Evolutionary conservation across 805 yeast species (phyloP), one percentile per base, ranked within the genome.

Genomic region (Pichia cabralensis): DNA sequence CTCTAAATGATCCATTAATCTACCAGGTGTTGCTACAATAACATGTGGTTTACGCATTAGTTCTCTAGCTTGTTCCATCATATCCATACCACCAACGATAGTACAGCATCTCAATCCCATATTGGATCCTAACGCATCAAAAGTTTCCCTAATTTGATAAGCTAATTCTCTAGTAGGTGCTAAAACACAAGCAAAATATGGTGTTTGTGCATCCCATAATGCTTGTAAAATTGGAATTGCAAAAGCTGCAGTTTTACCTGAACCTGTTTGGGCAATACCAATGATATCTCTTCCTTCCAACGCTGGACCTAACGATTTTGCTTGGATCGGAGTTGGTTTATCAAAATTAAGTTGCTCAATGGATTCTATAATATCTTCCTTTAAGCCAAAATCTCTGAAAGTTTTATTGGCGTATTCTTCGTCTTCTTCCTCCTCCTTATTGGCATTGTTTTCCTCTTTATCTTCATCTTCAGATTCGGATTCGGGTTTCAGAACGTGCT

Each of bases 201-300:
- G 88, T 3, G 80, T 67, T 50, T 89, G 95, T 19, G 79, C 86
- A 36, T 84, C 76, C 85, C 95, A 88, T 31, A 92, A 65, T 1
- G 84, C 77, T 56, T 92, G 96, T 22, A 92, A 66, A 29, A 92
- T 84, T 1, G 98, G 98, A 33, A 92, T 75, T 8, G 97, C 96
- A 66, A 92, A 92, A 0, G 98, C 98, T 0, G 97, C 98, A 0
- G 98, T 92, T 58, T 89, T 89, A 44, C 98, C 98, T 4, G 96
- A 84, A 29, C 98, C 98, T 0, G 98, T 89, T 52, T 89, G 96
- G 0, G 98, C 98, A 42, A 89, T 69, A 11, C 98, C 98, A 51
- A 89, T 86, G 30, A 89, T 79, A 60, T 89, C 98, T 44, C 85
- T 75, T 4, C 96, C 96, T 45, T 80, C 74, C 14, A 92, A 60